Conservation (phyloP, 306 rosid genomes). For the Argentina anserina region DNA sequence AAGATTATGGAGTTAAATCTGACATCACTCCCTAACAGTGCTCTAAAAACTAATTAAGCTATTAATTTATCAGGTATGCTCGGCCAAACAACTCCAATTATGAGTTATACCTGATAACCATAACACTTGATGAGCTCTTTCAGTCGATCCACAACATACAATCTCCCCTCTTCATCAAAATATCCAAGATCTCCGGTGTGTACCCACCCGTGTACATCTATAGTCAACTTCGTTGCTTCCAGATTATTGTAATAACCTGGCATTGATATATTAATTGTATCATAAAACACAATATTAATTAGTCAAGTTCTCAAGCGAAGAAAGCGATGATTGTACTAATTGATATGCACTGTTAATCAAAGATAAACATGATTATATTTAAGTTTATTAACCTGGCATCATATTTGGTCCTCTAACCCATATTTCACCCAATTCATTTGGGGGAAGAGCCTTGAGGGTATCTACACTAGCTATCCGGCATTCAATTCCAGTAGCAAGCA, state of each 20-base stretch:
- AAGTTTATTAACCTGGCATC: neutral
- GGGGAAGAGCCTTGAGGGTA: neutral
- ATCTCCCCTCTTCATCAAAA: constrained; percentile 1
- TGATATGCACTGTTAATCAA: neutral
- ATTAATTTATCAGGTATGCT: too few relatives aligned
- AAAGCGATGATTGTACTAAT: neutral
- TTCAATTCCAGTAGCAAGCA: neutral
- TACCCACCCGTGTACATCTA: neutral
- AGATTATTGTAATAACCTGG: neutral
- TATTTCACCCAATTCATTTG: neutral
- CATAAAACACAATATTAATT: too few relatives aligned
- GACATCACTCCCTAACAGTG: too few relatives aligned
- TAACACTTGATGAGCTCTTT: constrained; percentile 1
- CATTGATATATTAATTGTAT: neutral
- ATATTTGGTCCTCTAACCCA: neutral
- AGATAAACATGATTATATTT: neutral
- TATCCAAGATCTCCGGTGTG: neutral
- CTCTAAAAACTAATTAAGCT: too few relatives aligned
- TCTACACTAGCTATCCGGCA: neutral
- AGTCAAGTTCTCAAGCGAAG: neutral
- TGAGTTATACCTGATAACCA: neutral
- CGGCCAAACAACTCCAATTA: too few relatives aligned
- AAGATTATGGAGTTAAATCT: too few relatives aligned
- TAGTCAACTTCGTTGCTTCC: neutral
- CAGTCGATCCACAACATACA: neutral